phyloP scores from a whole-genome alignment of 768 basidiomycete species.

The Kondoa malvinella region DNA sequence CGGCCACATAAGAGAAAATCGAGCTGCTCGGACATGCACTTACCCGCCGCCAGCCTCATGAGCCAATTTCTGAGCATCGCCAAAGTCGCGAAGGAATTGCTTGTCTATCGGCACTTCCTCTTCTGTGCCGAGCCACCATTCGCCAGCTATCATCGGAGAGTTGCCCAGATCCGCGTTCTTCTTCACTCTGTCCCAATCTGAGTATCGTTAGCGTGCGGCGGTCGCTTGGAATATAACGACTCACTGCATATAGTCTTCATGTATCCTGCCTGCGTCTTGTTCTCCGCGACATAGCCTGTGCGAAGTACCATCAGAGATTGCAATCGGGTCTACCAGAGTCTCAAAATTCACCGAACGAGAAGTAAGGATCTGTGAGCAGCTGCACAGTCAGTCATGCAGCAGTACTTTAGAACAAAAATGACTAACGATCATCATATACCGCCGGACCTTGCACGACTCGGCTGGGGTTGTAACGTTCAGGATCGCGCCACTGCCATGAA shows the following conservation, averaged over 20 bases:
- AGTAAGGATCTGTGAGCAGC: too few species aligned
- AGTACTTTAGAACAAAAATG: too few species aligned
- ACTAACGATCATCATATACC: conserved; percentile 7
- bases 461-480: background rate
- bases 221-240: background rate
- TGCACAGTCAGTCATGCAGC: too few species aligned
- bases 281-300: background rate
- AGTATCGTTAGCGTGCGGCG: background rate
- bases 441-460: background rate
- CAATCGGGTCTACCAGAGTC: too few species aligned
- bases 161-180: background rate
- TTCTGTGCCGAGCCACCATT: conserved; percentile 4
- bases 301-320: too few species aligned
- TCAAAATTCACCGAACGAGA: too few species aligned
- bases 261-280: background rate
- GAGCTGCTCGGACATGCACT: background rate
- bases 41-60: background rate
- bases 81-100: background rate
- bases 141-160: background rate
- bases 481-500: background rate
- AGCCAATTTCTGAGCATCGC: conserved; percentile 5
- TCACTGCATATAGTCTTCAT: conserved; percentile 1
- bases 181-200: background rate
- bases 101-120: background rate
- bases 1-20: background rate